Evolutionary conservation across 179 eudicot species (phyloP).

Genomic region (Beta lomatogona): DNA sequence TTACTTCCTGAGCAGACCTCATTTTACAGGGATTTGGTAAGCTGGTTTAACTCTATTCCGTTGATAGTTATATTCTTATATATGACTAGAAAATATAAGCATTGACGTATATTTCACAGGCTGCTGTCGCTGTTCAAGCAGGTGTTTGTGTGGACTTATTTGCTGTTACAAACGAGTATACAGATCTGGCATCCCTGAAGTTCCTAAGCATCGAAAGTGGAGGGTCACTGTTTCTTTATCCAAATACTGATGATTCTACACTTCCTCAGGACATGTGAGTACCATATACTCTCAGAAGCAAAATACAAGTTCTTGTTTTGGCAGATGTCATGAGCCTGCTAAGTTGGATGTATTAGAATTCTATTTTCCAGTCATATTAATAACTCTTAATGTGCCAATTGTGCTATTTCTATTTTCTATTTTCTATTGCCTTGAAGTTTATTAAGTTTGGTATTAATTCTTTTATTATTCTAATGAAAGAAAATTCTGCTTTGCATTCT

Average conservation of each 20-base stretch:
- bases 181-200: conserved; percentile 93
- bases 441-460: background rate
- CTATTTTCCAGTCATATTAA: background rate
- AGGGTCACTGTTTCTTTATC: conserved; percentile 83
- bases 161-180: conserved; percentile 97
- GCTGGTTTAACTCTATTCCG: conserved; percentile 20
- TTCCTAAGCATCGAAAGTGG: conserved; percentile 96
- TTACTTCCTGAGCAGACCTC: conserved; percentile 98
- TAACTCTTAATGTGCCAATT: background rate
- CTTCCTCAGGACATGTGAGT: conserved; percentile 99
- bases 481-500: background rate
- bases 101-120: conserved; percentile 68
- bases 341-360: background rate
- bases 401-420: background rate
- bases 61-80: background rate
- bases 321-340: too few species aligned
- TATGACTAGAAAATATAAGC: conserved; percentile 22
- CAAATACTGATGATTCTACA: conserved; percentile 90
- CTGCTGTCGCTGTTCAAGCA: conserved; percentile 98
- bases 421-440: background rate
- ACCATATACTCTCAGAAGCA: conserved; percentile 11
- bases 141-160: conserved; percentile 98
- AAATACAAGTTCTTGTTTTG: background rate
- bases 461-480: background rate
- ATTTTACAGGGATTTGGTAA: conserved; percentile 90